These are phyloP conservation scores for Harringtonia lauricola DNA, from an alignment of 2,329 filamentous ascomycete species.

Conservation along the genomic window DNA sequence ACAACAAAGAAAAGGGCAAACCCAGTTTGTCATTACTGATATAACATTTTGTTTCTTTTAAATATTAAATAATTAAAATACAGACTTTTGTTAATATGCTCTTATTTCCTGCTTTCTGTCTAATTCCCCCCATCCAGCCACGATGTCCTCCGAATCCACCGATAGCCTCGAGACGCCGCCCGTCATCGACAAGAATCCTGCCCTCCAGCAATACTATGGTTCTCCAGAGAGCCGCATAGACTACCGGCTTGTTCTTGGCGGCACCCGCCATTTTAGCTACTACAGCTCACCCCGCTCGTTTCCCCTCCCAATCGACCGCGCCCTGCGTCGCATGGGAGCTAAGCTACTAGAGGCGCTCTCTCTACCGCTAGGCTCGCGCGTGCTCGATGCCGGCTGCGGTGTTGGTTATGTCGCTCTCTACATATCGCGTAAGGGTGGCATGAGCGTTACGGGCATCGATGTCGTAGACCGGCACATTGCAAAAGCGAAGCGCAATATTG, in stretches of 20 bases:
- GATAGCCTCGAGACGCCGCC: constrained; percentile 2
- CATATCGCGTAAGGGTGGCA: constrained; percentile 29
- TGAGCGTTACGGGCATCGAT: constrained; percentile 35
- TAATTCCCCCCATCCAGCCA: no score
- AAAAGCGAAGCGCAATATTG: constrained; percentile 30
- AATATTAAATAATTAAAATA: no score
- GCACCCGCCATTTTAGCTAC: constrained; percentile 38
- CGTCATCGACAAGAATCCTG: constrained; percentile 26
- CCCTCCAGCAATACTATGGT: constrained; percentile 32
- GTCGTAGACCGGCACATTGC: constrained; percentile 34
- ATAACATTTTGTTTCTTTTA: no score
- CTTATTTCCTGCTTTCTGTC: no score
- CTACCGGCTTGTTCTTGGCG: constrained; percentile 31
- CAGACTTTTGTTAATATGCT: no score
- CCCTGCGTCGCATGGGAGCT: constrained; percentile 38
- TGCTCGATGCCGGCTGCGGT: constrained; percentile 42
- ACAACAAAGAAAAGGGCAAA: no score
- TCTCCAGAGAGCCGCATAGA: constrained; percentile 32
- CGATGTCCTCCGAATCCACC: not conserved
- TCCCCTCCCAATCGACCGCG: constrained; percentile 33
- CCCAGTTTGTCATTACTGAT: no score
- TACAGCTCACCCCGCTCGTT: constrained; percentile 32
- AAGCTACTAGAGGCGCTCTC: constrained; percentile 27
- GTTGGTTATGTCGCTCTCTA: constrained; percentile 36
- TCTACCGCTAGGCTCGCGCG: constrained; percentile 25